Base-by-base conservation (phyloP, 129 eudicot genomes). In the Silybum marianum region DNA sequence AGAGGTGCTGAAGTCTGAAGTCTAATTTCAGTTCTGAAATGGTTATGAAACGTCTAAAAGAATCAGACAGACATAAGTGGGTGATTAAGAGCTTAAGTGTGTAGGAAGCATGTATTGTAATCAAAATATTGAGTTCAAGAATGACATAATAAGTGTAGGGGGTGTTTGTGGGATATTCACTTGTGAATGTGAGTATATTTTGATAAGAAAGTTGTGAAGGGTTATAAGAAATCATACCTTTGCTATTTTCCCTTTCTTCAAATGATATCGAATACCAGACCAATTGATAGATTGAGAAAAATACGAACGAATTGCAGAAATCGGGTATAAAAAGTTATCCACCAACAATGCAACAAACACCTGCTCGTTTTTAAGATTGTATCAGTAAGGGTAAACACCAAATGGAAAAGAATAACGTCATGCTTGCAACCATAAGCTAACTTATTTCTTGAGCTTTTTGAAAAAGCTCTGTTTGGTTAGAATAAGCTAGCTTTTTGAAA, bases 231-330 rank as follows among this genome's bases (percentile, higher is more conserved):
- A 76, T 71, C 82, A 62, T 23, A 92, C 97, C 97, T 89, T 92
- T 90, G 73, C 76, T 89, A 92, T 89, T 76, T 92, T 95, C 70
- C 99, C 99, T 80, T 95, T 82, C 89, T 80, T 92, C 79, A 95
- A 89, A 87, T 95, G 94, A 83, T 95, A 95, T 67, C 92, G 90
- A 54, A 92, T 95, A 73, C 98, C 98, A 40, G 98, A 95, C 98
- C 98, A 95, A 76, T 95, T 89, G 79, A 92, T 92, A 71, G 94
- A 90, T 82, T 89, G 98, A 48, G 93, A 90, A 79, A 92, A 89
- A 86, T 92, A 96, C 9, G 98, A 92, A 9, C 97, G 89, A 19
- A 90, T 39, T 54, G 98, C 97, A 14, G 96, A 92, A 34, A 95
- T 58, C 11, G 98, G 97, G 84, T 92, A 95, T 69, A 95, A 83